Conservation (phyloP, 1,139 yeast species). For the Geotrichum fermentans region DNA sequence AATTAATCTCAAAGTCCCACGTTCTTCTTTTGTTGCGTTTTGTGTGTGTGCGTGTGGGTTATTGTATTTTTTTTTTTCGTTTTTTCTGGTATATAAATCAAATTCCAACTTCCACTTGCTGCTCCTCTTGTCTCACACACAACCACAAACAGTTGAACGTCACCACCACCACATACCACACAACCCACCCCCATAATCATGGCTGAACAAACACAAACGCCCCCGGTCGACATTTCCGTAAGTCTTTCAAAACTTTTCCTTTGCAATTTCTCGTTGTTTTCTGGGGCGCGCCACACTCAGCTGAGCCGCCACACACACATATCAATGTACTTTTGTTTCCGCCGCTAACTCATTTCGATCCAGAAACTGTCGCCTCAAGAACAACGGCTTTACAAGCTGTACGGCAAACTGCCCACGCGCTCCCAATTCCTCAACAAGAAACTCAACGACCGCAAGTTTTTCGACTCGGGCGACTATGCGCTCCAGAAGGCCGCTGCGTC, state of each 20-base stretch:
- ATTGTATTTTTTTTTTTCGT: background rate
- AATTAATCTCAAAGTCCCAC: too few relatives aligned
- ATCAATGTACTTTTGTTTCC: background rate
- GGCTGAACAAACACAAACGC: background rate
- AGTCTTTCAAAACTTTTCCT: background rate
- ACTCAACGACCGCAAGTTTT: conserved; percentile 74
- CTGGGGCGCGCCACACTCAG: too few relatives aligned
- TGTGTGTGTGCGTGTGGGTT: background rate
- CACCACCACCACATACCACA: background rate
- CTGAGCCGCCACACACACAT: too few relatives aligned
- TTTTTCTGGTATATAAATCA: too few relatives aligned
- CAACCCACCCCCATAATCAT: background rate
- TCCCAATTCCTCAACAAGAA: conserved; percentile 76
- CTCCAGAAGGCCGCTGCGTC: conserved; percentile 60
- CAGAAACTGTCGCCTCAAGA: conserved; percentile 34
- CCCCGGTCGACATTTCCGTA: conserved; percentile 7
- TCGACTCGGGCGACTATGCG: conserved; percentile 97
- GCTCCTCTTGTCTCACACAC: background rate
- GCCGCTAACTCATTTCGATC: background rate
- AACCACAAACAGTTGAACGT: background rate
- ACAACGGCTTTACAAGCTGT: conserved; percentile 58
- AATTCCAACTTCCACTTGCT: too few relatives aligned
- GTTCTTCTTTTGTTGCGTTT: background rate
- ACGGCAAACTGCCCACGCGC: conserved; percentile 84
- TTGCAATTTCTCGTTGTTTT: background rate